Evolutionary conservation across 176 grass and related monocot genomes (phyloP).

Genomic region (Zoysia japonica): DNA sequence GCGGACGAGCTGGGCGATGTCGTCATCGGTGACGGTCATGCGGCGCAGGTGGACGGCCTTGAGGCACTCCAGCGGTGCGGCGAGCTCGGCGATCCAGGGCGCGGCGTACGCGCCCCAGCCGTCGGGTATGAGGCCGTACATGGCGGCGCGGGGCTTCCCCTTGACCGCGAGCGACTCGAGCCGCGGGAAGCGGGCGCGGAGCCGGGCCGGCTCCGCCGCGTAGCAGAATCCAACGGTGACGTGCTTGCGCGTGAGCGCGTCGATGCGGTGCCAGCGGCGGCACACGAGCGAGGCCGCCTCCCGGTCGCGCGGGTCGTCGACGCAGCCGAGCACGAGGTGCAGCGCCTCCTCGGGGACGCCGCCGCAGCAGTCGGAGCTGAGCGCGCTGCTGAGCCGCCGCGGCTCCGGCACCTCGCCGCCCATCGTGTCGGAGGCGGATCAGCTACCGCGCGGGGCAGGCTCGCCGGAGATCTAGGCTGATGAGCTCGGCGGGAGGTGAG

Average conservation of each 20-base stretch:
- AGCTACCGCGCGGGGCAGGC: conserved; percentile 6
- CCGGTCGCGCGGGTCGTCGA: conserved; percentile 64
- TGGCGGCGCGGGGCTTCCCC: conserved; percentile 67
- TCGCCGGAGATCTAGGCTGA: conserved; percentile 41
- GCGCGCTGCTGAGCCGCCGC: conserved; percentile 34
- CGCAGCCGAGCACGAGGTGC: conserved; percentile 62
- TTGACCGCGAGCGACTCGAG: conserved; percentile 77
- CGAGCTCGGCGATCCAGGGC: conserved; percentile 67
- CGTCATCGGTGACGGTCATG: conserved; percentile 70
- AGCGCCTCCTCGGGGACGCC: conserved; percentile 55
- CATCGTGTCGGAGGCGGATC: conserved; percentile 24
- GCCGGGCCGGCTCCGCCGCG: conserved; percentile 50
- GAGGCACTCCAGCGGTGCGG: conserved; percentile 67
- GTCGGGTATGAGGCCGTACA: conserved; percentile 77
- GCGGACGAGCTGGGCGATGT: conserved; percentile 51
- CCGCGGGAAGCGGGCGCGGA: conserved; percentile 51
- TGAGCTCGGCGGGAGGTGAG: neutral
- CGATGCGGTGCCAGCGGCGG: conserved; percentile 70
- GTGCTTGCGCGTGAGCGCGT: conserved; percentile 73
- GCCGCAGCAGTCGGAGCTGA: conserved; percentile 31
- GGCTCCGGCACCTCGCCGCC: conserved; percentile 51
- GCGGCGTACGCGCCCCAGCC: conserved; percentile 68
- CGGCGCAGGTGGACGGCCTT: conserved; percentile 78
- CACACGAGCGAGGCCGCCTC: conserved; percentile 63
- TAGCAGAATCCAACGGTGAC: conserved; percentile 77